Percentiles rank a stretch among this genome's conserved stretches.
These are phyloP conservation scores for Mycena epipterygia DNA, from an alignment of 768 basidiomycete species.

Conservation along the genomic window DNA sequence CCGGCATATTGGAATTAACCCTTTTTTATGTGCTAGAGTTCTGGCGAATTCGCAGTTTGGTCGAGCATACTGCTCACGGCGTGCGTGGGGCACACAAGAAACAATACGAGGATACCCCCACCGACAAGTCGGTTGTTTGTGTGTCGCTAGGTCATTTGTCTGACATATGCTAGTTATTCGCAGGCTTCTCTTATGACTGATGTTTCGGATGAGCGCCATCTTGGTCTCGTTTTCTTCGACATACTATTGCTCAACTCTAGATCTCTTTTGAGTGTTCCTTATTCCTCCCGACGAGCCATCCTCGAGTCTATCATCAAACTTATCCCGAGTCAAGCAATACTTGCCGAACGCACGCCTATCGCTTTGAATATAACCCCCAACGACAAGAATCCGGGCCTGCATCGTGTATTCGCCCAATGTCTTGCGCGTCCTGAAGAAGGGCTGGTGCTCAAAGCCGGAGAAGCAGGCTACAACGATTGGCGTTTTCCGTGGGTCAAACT, in stretches of 20 bases:
- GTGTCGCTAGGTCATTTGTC: conserved; percentile 23
- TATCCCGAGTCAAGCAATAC: conserved; percentile 72
- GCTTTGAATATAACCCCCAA: conserved; percentile 46
- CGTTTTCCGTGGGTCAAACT: conserved; percentile 86
- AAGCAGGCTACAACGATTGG: conserved; percentile 76
- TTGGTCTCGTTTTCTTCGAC: conserved; percentile 92
- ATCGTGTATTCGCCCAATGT: conserved; percentile 61
- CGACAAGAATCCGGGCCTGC: conserved; percentile 44
- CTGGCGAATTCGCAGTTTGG: conserved; percentile 76
- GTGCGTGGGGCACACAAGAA: conserved; percentile 49
- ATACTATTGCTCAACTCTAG: conserved; percentile 76
- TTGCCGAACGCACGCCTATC: conserved; percentile 70
- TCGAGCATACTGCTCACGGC: conserved; percentile 69
- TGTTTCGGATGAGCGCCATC: conserved; percentile 60
- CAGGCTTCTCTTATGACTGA: conserved; percentile 50
- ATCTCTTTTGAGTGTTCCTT: conserved; percentile 68
- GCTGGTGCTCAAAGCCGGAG: conserved; percentile 82
- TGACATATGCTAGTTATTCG: conserved; percentile 38
- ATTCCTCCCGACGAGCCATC: conserved; percentile 68
- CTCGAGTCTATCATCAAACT: conserved; percentile 70
- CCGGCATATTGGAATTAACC: not conserved
- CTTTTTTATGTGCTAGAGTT: conserved; percentile 64
- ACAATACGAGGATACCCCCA: conserved; percentile 17
- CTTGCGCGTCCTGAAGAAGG: conserved; percentile 75
- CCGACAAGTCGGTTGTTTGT: conserved; percentile 5